Base-by-base conservation (phyloP, 495 filamentous ascomycete genomes). In the Lasiosphaeria ovina region DNA sequence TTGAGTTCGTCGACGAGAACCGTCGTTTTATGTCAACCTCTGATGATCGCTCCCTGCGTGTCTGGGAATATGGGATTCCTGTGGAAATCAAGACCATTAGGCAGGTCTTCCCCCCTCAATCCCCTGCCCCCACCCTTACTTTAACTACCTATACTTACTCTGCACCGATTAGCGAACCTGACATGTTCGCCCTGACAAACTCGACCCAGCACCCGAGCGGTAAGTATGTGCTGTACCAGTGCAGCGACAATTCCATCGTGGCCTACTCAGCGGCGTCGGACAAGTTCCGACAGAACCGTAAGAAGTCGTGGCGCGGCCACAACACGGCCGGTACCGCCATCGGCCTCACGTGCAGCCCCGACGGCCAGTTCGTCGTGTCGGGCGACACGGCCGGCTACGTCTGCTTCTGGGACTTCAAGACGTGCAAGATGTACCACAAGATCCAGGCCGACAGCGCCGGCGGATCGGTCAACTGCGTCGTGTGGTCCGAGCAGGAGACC, bases 321-420 rank as follows among this genome's bases (percentile, higher is more conserved):
- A 97, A 98, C 72, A 95, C 89, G 57, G 91, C 93, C 1, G 94
- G 94, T 12, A 96, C 96, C 69, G 92, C 89, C 33, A 90, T 97
- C 65, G 94, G 96, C 66, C 80, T 98, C 52, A 87, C 86, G 44
- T 88, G 93, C 73, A 89, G 85, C 58, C 94, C 94, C 1, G 94
- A 97, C 68, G 94, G 94, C 3, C 89, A 93, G 68, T 92, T 97
- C 69, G 79, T 98, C 54, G 85, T 81, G 11, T 87, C 82, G 38
- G 94, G 94, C 57, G 95, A 98, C 71, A 87, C 81, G 44, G 92
- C 81, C 44, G 94, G 94, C 31, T 97, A 83, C 66, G 86, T 93
- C 49, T 97, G 90, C 74, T 97, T 96, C 77, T 98, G 93, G 93
- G 93, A 97, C 73, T 98, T 90, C 86, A 98, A 98, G 85, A 97